Evolutionary conservation across 441 rosid genomes (phyloP).

Genomic region (Hura crepitans): DNA sequence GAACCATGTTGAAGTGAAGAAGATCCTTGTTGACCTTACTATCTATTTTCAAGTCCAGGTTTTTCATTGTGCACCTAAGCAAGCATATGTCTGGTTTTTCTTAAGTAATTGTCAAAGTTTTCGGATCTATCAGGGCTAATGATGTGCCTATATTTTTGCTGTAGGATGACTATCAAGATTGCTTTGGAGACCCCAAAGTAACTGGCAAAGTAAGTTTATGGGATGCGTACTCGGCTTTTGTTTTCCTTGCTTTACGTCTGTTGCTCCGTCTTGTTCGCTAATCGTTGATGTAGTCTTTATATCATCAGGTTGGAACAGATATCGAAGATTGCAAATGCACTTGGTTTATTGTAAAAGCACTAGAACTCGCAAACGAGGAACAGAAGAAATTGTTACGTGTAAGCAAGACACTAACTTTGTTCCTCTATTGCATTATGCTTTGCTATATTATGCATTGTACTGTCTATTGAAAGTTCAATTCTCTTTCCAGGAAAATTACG

Average conservation of each 20-base stretch:
- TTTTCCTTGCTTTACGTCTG: not conserved
- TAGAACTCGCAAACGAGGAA: constrained; percentile 44
- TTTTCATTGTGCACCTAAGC: constrained; percentile 1
- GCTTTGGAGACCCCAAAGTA: constrained; percentile 42
- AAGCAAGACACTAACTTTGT: constrained; percentile 15
- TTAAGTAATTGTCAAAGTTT: not conserved
- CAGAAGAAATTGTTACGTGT: constrained; percentile 43
- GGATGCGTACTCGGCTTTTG: not conserved
- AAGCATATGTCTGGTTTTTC: not conserved
- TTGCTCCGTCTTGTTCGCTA: not conserved
- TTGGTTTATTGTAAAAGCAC: constrained; percentile 55
- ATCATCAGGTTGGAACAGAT: constrained; percentile 50
- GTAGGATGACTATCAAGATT: constrained; percentile 54
- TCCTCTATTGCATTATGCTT: not conserved
- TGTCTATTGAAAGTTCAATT: not conserved
- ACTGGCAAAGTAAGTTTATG: constrained; percentile 40
- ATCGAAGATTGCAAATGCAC: constrained; percentile 60
- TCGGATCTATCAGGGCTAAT: not conserved
- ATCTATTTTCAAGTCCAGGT: constrained; percentile 56
- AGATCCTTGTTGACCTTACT: constrained; percentile 43
- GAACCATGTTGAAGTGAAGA: constrained; percentile 36
- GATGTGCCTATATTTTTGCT: not conserved
- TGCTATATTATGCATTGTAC: not conserved
- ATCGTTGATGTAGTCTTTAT: not conserved
- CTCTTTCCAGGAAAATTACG: constrained; percentile 49